phyloP scores from a whole-genome alignment of 768 basidiomycete species.

The Boletus sp. region DNA sequence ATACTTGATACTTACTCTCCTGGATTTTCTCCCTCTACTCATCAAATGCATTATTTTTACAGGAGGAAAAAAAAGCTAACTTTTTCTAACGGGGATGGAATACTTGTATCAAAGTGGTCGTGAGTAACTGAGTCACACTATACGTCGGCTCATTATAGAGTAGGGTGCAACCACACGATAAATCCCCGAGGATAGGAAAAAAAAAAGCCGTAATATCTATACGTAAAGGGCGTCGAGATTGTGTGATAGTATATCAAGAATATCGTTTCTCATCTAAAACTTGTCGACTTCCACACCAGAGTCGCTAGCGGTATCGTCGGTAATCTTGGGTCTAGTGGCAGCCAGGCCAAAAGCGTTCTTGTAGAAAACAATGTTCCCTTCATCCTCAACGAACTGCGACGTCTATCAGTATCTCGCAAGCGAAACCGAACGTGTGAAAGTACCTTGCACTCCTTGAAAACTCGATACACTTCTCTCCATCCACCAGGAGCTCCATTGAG shows the following conservation, averaged over 20 bases:
- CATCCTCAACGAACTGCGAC: conserved; percentile 84
- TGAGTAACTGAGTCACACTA: too few species aligned
- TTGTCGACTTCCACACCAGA: conserved; percentile 61
- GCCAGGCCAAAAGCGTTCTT: conserved; percentile 84
- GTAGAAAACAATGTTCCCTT: conserved; percentile 87
- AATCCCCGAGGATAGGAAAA: not conserved
- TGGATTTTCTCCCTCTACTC: too few species aligned
- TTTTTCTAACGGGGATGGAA: too few species aligned
- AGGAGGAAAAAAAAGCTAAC: too few species aligned
- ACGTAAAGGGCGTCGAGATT: not conserved
- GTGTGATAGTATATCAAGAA: not conserved
- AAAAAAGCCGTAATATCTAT: conserved; percentile 14
- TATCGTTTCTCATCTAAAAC: conserved; percentile 22
- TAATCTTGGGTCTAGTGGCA: conserved; percentile 59
- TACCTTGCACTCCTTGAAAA: conserved; percentile 76
- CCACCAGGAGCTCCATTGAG: conserved; percentile 73
- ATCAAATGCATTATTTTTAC: too few species aligned
- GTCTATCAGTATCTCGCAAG: not conserved
- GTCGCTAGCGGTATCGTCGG: conserved; percentile 57
- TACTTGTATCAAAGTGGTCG: too few species aligned
- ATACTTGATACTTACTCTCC: too few species aligned
- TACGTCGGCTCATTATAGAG: not conserved
- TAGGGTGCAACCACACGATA: not conserved
- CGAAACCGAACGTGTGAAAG: not conserved
- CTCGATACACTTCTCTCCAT: conserved; percentile 77